Evolutionary conservation across 2,329 filamentous ascomycete genomes (phyloP).

Genomic region (Leptographium lundbergii): DNA sequence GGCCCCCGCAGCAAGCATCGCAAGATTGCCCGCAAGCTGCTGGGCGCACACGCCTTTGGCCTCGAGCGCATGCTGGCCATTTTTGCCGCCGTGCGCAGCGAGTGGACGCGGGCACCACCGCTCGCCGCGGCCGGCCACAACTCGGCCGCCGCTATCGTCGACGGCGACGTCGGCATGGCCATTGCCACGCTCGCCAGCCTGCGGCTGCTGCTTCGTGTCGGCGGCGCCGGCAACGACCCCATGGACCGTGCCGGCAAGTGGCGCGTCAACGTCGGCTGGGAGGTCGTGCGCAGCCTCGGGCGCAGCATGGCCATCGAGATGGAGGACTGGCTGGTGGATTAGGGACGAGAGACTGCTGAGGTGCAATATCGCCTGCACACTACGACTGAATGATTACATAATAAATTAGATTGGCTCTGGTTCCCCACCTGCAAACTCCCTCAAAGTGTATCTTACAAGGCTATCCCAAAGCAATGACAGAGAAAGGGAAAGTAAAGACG

Average conservation of each 20-base stretch:
- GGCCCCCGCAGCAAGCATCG: conserved; percentile 39
- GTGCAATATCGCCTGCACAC: too few species aligned
- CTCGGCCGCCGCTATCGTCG: conserved; percentile 22
- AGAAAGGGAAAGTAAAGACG: background rate
- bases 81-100: conserved; percentile 50
- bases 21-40: conserved; percentile 63
- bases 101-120: conserved; percentile 31
- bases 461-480: background rate
- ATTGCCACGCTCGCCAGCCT: conserved; percentile 63
- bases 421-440: background rate
- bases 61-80: conserved; percentile 71
- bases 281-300: conserved; percentile 57
- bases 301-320: conserved; percentile 66
- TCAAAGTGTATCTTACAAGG: background rate
- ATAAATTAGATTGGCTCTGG: background rate
- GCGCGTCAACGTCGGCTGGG: conserved; percentile 70
- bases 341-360: too few species aligned
- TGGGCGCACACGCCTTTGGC: conserved; percentile 65
- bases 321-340: conserved; percentile 64
- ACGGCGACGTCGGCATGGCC: conserved; percentile 47
- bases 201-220: conserved; percentile 54
- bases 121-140: conserved; percentile 9
- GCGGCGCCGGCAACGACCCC: conserved; percentile 41
- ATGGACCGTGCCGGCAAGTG: conserved; percentile 61
- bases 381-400: background rate